Conservation (phyloP, 768 basidiomycete genomes). For the Lepiota brunneoincarnata region DNA sequence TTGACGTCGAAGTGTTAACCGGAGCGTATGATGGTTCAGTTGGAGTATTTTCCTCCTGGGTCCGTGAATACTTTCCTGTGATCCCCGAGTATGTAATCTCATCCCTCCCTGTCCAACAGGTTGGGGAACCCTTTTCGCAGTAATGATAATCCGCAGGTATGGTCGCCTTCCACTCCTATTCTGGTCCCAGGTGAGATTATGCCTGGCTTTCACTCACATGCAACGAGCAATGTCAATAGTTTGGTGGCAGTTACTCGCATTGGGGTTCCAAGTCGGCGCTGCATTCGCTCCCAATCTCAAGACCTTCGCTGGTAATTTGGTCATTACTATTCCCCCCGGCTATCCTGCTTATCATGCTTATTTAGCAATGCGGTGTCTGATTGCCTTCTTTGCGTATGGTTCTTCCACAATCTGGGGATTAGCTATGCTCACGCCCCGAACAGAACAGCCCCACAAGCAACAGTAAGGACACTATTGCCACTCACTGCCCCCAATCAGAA, state of each 20-base stretch:
- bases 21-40: slow-evolving; percentile 28
- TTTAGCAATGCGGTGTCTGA: slow-evolving; percentile 56
- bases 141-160: slow-evolving; percentile 59
- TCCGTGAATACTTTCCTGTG: slow-evolving; percentile 16
- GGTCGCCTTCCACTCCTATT: slow-evolving; percentile 69
- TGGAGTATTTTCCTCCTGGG: slow-evolving; percentile 68
- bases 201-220: neutral
- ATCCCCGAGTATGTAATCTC: neutral
- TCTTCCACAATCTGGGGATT: neutral
- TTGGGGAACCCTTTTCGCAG: slow-evolving; percentile 58
- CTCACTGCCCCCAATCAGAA: no score
- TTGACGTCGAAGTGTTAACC: neutral
- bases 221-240: neutral
- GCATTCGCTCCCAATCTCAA: slow-evolving; percentile 56
- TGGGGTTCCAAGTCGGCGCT: slow-evolving; percentile 43
- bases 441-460: slow-evolving; percentile 10
- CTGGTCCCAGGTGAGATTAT: slow-evolving; percentile 58
- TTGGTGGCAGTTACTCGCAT: slow-evolving; percentile 41
- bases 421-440: neutral
- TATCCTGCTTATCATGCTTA: neutral
- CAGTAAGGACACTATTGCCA: neutral
- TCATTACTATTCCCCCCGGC: neutral
- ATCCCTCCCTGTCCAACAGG: slow-evolving; percentile 28
- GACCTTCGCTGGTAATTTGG: slow-evolving; percentile 48
- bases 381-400: slow-evolving; percentile 52